These are phyloP conservation scores for Tilletia setariae DNA, from an alignment of 1,284 basidiomycete species.

Conservation along the genomic window DNA sequence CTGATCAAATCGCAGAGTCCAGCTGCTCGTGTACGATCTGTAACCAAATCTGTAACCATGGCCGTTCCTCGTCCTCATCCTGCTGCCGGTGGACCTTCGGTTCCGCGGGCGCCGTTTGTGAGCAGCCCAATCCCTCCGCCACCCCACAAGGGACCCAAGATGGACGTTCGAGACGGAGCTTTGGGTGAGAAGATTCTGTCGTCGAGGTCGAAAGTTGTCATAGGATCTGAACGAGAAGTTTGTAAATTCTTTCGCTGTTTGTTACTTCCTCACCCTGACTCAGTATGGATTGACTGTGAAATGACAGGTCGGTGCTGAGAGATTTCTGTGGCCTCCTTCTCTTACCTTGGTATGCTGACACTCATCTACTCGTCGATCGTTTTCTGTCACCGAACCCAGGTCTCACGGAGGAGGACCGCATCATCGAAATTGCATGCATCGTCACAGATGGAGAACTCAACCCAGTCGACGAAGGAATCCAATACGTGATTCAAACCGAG, in stretches of 20 bases:
- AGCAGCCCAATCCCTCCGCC: slow-evolving; percentile 12
- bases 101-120: background rate
- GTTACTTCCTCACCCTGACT: slow-evolving; percentile 17
- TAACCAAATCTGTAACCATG: no score
- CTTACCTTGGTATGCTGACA: background rate
- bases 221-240: no score
- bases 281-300: slow-evolving; percentile 81
- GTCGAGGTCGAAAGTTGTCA: no score
- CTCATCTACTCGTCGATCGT: no score
- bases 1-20: no score
- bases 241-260: background rate
- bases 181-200: background rate
- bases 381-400: slow-evolving; percentile 60
- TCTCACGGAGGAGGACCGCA: slow-evolving; percentile 69
- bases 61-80: no score
- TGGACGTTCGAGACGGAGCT: slow-evolving; percentile 8
- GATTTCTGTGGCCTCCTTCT: background rate
- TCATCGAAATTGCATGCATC: slow-evolving; percentile 72
- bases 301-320: slow-evolving; percentile 25
- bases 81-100: no score
- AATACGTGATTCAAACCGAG: slow-evolving; percentile 68
- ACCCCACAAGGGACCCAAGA: background rate
- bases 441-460: slow-evolving; percentile 76
- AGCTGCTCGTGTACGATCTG: no score
- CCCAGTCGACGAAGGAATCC: slow-evolving; percentile 68